Percentiles rank a stretch among this genome's conserved stretches.
phyloP scores from a whole-genome alignment of 2,329 filamentous ascomycete genomes.

The Cercospora berteroae region DNA sequence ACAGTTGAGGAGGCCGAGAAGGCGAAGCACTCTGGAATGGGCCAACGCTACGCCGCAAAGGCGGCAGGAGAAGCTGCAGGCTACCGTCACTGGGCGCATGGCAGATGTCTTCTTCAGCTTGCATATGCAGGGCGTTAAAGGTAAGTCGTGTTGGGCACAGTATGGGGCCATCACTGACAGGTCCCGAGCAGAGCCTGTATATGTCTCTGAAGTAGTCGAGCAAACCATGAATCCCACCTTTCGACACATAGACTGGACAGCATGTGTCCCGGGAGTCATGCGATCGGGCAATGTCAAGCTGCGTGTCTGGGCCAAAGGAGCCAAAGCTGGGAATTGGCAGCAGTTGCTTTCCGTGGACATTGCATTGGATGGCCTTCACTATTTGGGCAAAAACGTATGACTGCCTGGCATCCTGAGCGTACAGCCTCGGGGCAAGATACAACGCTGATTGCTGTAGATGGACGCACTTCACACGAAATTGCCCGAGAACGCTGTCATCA shows the following conservation, averaged over 20 bases:
- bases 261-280: constrained; percentile 62
- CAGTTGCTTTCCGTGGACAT: constrained; percentile 71
- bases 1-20: constrained; percentile 42
- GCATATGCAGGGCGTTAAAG: constrained; percentile 61
- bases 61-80: constrained; percentile 73
- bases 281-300: constrained; percentile 65
- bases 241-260: constrained; percentile 73
- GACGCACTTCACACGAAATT: constrained; percentile 68
- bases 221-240: constrained; percentile 91
- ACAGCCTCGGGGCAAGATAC: background rate
- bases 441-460: constrained; percentile 37
- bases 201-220: constrained; percentile 76
- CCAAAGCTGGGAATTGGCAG: constrained; percentile 55
- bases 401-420: background rate
- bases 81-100: constrained; percentile 67
- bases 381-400: constrained; percentile 63
- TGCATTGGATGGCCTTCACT: constrained; percentile 71
- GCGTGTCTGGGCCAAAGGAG: constrained; percentile 68
- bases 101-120: constrained; percentile 89
- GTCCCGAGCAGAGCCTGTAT: constrained; percentile 65
- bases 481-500: constrained; percentile 77
- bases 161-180: constrained; percentile 20
- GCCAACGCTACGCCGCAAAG: constrained; percentile 56
- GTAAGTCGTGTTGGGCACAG: constrained; percentile 26
- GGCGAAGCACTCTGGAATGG: constrained; percentile 64